Evolutionary conservation across 108 stramenopile genomes (phyloP), one percentile per base, ranked within the genome.

Genomic region (Cyclotella atomus): DNA sequence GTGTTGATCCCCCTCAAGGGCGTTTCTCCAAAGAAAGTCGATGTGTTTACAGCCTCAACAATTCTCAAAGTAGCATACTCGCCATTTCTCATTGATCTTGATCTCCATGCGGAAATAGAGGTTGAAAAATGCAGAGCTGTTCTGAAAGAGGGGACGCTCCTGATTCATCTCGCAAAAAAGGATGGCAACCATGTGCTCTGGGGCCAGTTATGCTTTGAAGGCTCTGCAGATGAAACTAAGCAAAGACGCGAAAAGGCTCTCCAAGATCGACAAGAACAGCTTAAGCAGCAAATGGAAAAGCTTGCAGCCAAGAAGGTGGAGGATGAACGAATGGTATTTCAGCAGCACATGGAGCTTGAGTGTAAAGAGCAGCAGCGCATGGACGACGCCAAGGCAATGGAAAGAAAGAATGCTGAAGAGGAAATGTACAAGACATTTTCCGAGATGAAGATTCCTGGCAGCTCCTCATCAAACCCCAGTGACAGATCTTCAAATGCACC

Each of bases 321-420:
- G 24, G 61, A 62, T 20, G 61, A 62, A 24, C 61, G 61, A 62
- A 62, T 62, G 61, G 38, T 62, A 62, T 62, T 62, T 30, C 36
- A 30, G 16, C 12, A 62, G 20, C 61, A 62, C 29, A 41, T 62
- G 17, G 33, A 74, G 21, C 71, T 75, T 6, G 69, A 75, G 21
- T 62, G 20, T 23, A 50, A 21, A 34, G 88, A 86, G 44, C 71
- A 81, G 46, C 47, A 66, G 41, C 56, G 65, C 8, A 56, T 87
- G 1, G 87, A 87, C 27, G 47, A 80, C 15, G 46, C 43, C 32
- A 84, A 87, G 60, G 69, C 34, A 27, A 21, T 45, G 19, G 84
- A 87, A 67, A 87, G 85, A 69, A 55, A 61, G 32, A 21, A 34
- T 23, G 87, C 87, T 0, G 87, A 87, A 52, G 69, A 84, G 55